Percentiles rank a stretch among this genome's conserved stretches.
Conservation (phyloP, 441 rosid species). For the Populus hybrid region DNA sequence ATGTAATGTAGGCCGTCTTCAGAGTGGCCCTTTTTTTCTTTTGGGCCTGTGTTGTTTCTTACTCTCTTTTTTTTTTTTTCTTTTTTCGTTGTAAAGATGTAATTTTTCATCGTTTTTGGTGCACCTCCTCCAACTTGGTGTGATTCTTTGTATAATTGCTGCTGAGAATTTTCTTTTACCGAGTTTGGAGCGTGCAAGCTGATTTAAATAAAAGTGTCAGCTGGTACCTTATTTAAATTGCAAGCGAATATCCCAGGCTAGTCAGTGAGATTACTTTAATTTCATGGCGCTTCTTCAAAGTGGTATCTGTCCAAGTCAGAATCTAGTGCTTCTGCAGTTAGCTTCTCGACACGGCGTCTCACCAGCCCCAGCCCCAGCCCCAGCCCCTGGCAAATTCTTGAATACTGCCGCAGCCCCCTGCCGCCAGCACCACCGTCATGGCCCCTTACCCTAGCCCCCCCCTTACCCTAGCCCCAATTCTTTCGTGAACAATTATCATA, state of each 20-base stretch:
- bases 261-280: slow-evolving; percentile 31
- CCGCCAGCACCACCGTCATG: slow-evolving; percentile 23
- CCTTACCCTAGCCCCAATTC: slow-evolving; percentile 25
- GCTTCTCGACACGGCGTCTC: slow-evolving; percentile 46
- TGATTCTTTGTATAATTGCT: slow-evolving; percentile 16
- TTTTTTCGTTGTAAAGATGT: slow-evolving; percentile 32
- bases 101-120: slow-evolving; percentile 3
- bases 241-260: not conserved
- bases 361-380: slow-evolving; percentile 38
- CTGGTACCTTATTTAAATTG: too few species aligned
- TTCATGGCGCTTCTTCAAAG: slow-evolving; percentile 53
- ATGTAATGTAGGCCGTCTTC: slow-evolving; percentile 9
- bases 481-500: slow-evolving; percentile 9
- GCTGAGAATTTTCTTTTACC: slow-evolving; percentile 9
- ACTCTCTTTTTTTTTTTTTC: not conserved
- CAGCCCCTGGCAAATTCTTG: slow-evolving; percentile 46
- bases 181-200: not conserved
- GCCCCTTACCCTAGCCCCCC: slow-evolving; percentile 36
- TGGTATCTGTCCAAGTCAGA: slow-evolving; percentile 77
- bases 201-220: not conserved
- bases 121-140: not conserved
- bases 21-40: slow-evolving; percentile 20
- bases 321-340: slow-evolving; percentile 78
- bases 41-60: not conserved
- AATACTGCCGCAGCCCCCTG: slow-evolving; percentile 25